Evolutionary conservation across 192 early-diverging fungal species (phyloP).

Genomic region (Backusella westeae): DNA sequence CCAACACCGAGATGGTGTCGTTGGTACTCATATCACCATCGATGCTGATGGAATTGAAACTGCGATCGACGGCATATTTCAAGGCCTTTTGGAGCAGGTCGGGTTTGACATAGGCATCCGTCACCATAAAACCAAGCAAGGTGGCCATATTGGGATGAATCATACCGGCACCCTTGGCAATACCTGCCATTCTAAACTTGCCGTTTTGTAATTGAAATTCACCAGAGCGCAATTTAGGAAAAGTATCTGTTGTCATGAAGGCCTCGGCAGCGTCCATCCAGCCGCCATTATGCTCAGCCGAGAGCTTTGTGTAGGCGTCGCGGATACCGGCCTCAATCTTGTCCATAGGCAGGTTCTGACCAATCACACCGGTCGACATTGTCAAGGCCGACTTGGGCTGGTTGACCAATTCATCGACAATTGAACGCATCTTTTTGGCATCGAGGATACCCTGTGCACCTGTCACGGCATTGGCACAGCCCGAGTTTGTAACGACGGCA

Average conservation of each 20-base stretch:
- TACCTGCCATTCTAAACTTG: constrained; percentile 84
- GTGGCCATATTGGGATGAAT: constrained; percentile 99
- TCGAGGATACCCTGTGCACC: constrained; percentile 80
- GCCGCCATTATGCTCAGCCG: constrained; percentile 51
- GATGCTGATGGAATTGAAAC: constrained; percentile 93
- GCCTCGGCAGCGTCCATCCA: constrained; percentile 85
- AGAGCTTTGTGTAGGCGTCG: constrained; percentile 38
- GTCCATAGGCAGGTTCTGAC: constrained; percentile 82
- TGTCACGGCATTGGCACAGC: constrained; percentile 96
- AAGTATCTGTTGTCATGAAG: constrained; percentile 98
- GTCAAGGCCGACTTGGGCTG: constrained; percentile 54
- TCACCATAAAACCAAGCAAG: constrained; percentile 82
- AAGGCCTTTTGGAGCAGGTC: constrained; percentile 69
- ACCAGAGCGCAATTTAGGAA: constrained; percentile 85
- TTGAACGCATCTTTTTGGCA: constrained; percentile 65
- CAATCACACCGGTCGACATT: constrained; percentile 99
- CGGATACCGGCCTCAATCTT: constrained; percentile 74
- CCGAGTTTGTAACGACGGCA: constrained; percentile 79
- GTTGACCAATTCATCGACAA: constrained; percentile 54
- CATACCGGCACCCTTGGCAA: constrained; percentile 97
- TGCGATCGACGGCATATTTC: constrained; percentile 79
- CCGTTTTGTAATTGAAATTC: constrained; percentile 45
- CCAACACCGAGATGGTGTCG: constrained; percentile 87
- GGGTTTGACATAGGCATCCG: constrained; percentile 72
- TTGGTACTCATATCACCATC: constrained; percentile 98